Evolutionary conservation across 1,284 basidiomycete species (phyloP).

Genomic region (Agaricales sp.): DNA sequence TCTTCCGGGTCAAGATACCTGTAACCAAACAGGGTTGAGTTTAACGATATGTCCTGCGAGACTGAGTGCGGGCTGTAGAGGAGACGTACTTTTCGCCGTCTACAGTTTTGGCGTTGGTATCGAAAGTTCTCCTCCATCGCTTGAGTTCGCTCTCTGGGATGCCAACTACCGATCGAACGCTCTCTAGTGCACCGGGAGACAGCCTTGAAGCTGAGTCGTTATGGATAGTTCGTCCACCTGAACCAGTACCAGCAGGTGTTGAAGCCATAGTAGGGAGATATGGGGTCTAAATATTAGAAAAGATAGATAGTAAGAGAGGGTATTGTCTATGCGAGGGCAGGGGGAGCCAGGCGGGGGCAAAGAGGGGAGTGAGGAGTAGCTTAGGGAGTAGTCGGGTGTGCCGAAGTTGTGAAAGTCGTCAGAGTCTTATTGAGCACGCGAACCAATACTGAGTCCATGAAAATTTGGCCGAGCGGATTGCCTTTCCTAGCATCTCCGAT

Average conservation of each 20-base stretch:
- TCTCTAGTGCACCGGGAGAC: slow-evolving; percentile 44
- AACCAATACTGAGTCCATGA: not conserved
- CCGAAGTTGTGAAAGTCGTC: too few species aligned
- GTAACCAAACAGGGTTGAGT: slow-evolving; percentile 5
- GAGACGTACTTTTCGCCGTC: slow-evolving; percentile 72
- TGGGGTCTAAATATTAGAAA: not conserved
- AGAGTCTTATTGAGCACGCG: too few species aligned
- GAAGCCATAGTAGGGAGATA: slow-evolving; percentile 12
- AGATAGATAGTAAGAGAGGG: slow-evolving; percentile 1
- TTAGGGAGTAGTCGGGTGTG: not conserved
- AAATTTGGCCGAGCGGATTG: not conserved
- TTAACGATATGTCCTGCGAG: slow-evolving; percentile 7
- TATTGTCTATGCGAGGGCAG: not conserved
- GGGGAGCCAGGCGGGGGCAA: not conserved
- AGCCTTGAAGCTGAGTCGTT: slow-evolving; percentile 37
- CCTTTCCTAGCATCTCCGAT: not conserved
- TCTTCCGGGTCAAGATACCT: slow-evolving; percentile 76
- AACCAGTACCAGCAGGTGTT: slow-evolving; percentile 19
- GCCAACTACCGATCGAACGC: slow-evolving; percentile 56
- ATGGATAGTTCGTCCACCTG: slow-evolving; percentile 38
- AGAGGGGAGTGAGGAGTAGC: not conserved
- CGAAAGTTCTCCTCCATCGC: slow-evolving; percentile 82
- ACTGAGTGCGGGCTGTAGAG: slow-evolving; percentile 11
- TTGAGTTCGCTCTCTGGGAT: slow-evolving; percentile 76
- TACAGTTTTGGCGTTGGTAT: slow-evolving; percentile 64